A percentile compares a stretch with the other conserved stretches of the same genome.
Conservation (phyloP, 2,329 filamentous ascomycete species). For the Pestalotiopsis sp. region DNA sequence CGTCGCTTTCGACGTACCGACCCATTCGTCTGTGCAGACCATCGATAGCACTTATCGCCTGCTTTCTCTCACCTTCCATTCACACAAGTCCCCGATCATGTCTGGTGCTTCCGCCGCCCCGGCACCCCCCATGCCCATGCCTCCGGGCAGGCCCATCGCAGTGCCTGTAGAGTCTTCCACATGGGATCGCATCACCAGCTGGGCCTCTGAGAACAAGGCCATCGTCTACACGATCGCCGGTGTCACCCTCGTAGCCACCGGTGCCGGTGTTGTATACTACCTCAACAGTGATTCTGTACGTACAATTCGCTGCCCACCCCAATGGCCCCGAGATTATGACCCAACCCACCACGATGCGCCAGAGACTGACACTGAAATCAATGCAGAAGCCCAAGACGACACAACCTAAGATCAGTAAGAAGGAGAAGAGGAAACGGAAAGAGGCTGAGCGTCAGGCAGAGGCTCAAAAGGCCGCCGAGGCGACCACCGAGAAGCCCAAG, state of each 20-base stretch:
- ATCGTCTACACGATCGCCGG: conserved; percentile 96
- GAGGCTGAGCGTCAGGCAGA: conserved; percentile 68
- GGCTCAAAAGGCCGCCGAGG: conserved; percentile 38
- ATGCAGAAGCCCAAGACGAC: conserved; percentile 46
- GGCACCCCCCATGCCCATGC: conserved; percentile 51
- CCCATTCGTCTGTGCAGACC: not conserved
- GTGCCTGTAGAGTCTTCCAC: conserved; percentile 64
- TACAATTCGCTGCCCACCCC: conserved; percentile 17
- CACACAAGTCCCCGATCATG: conserved; percentile 20
- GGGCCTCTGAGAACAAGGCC: conserved; percentile 95
- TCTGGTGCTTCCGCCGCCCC: conserved; percentile 43
- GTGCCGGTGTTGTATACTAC: conserved; percentile 93
- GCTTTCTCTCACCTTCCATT: conserved; percentile 40
- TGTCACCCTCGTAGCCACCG: conserved; percentile 87
- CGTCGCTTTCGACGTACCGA: not conserved
- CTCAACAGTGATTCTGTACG: conserved; percentile 64
- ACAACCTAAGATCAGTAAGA: conserved; percentile 80
- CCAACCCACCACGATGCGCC: not conserved
- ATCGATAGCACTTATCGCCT: conserved; percentile 11
- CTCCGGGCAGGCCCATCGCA: conserved; percentile 44
- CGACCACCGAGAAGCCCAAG: conserved; percentile 43
- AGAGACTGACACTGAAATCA: not conserved
- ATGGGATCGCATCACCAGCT: conserved; percentile 88
- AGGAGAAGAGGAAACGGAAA: conserved; percentile 86
- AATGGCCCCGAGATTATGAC: not conserved